These are phyloP conservation scores for Podospora anserina DNA, from an alignment of 495 filamentous ascomycete genomes.

Conservation along the genomic window DNA sequence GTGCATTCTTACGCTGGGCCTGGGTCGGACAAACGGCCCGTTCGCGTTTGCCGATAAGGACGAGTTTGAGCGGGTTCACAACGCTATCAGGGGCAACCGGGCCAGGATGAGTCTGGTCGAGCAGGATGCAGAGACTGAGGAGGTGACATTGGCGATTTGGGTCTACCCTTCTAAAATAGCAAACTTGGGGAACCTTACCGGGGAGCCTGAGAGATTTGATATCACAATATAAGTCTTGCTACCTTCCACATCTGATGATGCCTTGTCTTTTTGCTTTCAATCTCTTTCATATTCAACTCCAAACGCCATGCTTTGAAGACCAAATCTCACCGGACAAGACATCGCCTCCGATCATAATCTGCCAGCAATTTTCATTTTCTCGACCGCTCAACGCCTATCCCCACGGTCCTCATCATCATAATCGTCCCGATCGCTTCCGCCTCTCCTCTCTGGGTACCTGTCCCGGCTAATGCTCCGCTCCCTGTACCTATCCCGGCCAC, in stretches of 20 bases:
- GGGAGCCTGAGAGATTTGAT: neutral
- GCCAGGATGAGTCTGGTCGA: neutral
- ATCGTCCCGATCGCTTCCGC: neutral
- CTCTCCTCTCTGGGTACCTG: neutral
- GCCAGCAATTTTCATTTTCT: neutral
- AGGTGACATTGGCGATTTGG: neutral
- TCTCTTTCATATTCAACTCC: neutral
- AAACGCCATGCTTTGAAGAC: neutral
- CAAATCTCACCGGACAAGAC: neutral
- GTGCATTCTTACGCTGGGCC: neutral
- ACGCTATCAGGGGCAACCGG: neutral
- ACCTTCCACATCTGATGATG: no score
- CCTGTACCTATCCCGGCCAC: neutral
- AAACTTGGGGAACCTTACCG: neutral
- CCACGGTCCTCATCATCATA: constrained; percentile 3
- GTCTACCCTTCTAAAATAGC: neutral
- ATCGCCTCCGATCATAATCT: neutral
- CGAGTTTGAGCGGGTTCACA: neutral
- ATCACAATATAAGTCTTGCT: neutral
- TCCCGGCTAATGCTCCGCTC: neutral
- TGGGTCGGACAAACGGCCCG: no score
- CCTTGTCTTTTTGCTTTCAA: neutral
- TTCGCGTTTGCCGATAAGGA: neutral
- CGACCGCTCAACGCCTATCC: neutral
- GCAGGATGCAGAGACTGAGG: neutral